Base-by-base conservation (phyloP, 2,329 filamentous ascomycete genomes). In the Ilyonectria robusta region DNA sequence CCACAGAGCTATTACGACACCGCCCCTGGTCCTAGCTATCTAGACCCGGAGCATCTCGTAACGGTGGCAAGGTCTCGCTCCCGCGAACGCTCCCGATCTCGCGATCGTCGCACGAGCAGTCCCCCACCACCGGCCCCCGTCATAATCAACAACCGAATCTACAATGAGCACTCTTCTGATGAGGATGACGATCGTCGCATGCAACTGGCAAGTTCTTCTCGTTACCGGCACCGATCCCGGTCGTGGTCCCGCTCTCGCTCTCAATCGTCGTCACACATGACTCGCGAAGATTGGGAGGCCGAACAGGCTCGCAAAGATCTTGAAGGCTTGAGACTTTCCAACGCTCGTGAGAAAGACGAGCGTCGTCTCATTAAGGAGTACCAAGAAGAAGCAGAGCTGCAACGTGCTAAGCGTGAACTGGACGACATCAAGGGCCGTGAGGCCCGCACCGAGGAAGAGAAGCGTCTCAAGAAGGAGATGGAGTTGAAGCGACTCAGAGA, bases 121-220 rank as follows among this genome's bases (percentile, higher is more conserved):
- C 82, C 82, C 7, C 76, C 72, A 48, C 74, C 67, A 40, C 54
- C 63, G 4, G 47, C 59, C 31, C 86, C 87, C 1, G 82, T 90
- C 54, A 85, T 90, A 59, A 89, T 90, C 76, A 88, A 89, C 74
- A 89, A 89, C 76, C 82, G 82, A 63, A 85, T 87, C 64, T 85
- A 86, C 71, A 85, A 86, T 66, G 82, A 85, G 23, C 72, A 83
- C 58, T 85, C 84, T 21, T 85, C 82, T 35, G 75, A 77, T 15
- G 77, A 82, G 31, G 78, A 78, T 37, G 74, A 76, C 46, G 77
- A 74, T 11, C 63, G 63, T 54, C 79, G 72, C 62, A 75, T 78
- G 61, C 77, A 78, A 63, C 59, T 80, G 57, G 67, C 71, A 55
- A 71, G 73, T 10, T 63, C 69, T 48, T 71, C 72, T 56, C 70